Base-by-base conservation (phyloP, 495 filamentous ascomycete species). In the Lophiostoma macrostomum region DNA sequence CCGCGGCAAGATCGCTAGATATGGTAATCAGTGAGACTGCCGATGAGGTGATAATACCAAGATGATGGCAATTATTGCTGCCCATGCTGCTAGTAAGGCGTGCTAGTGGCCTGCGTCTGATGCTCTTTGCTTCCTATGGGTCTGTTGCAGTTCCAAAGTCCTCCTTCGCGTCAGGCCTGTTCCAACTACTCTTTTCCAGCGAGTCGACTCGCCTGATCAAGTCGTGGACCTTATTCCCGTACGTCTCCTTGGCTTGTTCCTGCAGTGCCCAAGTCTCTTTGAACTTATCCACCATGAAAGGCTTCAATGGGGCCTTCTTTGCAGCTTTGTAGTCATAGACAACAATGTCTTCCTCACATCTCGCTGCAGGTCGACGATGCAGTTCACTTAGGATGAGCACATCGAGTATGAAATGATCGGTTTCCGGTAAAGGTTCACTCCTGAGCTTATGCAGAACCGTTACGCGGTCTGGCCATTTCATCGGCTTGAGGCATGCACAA, bases 371-470 rank as follows among this genome's bases (percentile, higher is more conserved):
- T 13, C 93, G 79, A 62, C 83, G 82, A 58, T 88, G 81, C 29
- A 79, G 73, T 70, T 98, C 91, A 4, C 88, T 94, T 12, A 96
- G 67, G 22, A 96, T 79, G 11, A 81, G 47, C 55, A 79, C 78
- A 59, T 83, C 78, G 4, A 86, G 73, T 16, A 69, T 72, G 64
- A 88, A 85, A 19, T 76, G 74, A 42, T 79, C 75, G 14, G 70
- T 70, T 0, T 66, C 61, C 11, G 66, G 55, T n/a, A 68, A 64
- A 16, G 82, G 80, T 32, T 75, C 53, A n/a, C 67, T 52, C 5
- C 75, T 71, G 5, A 98, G 77, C 64, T 87, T 95, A 69, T 96
- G 93, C 63, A 90, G 91, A 6, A 93, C 86, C 0, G 89, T 88
- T 40, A 96, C 81, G 43, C 77, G 82, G 71, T 97, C 91, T 0